Base-by-base conservation (phyloP, 140 eudicot species). In the Ambrosia hybrid region DNA sequence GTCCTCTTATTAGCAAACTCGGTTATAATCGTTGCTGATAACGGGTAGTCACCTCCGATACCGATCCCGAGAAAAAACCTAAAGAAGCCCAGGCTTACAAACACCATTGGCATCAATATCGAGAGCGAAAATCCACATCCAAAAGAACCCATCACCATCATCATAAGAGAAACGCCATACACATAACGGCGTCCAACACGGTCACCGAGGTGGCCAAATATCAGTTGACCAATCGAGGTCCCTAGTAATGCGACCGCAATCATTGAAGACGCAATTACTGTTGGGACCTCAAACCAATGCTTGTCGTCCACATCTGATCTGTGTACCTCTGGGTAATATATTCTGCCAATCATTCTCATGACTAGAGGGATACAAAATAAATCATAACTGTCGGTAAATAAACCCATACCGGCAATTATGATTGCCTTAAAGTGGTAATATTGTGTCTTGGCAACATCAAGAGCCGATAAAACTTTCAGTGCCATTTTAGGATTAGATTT, bases 31-130 rank as follows among this genome's bases (percentile, higher is more conserved):
- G 89, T 84, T 0, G 89, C 89, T 30, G 85, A 84, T 51, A 86
- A 66, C 12, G 92, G 92, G 51, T 86, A 86, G 38, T 86, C 92
- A 45, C 92, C 92, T 5, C 92, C 92, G 15, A 86, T 86, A 9
- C 92, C 92, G 0, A 76, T 39, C 37, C 92, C 89, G 9, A 83
- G 76, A 30, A 76, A 5, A 33, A 86, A 86, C 77, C 92, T 65
- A 41, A 86, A 86, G 7, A 86, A 76, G 6, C 83, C 79, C 6
- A 86, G 80, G 57, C 78, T 72, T 11, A 72, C 73, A 57, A 86
- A 68, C 34, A 86, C 83, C 57, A 71, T 57, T 0, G 74, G 49
- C 16, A 52, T 72, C 41, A 82, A 59, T 7, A 14, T 73, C n/a
- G 85, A 72, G 9, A 86, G 62, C 45, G 92, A 81, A 36, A 83